phyloP scores from a whole-genome alignment of 1,139 yeast species.

The Suhomyces taliae region DNA sequence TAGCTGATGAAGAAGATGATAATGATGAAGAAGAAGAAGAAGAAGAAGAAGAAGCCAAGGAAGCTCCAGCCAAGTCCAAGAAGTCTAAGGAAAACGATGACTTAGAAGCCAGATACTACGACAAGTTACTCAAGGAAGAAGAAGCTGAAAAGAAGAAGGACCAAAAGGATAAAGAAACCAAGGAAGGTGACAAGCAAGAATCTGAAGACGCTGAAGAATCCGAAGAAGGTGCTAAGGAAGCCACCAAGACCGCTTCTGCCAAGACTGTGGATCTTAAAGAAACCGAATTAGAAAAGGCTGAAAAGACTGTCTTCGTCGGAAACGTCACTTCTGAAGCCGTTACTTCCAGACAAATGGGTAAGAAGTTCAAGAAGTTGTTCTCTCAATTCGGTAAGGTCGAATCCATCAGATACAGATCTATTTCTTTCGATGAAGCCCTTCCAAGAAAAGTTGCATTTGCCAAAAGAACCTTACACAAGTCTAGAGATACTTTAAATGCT shows the following conservation, averaged over 20 bases:
- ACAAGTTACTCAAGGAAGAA: conserved; percentile 34
- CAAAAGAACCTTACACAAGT: conserved; percentile 72
- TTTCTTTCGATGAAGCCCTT: conserved; percentile 82
- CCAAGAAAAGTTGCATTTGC: conserved; percentile 94
- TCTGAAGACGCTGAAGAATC: conserved; percentile 22
- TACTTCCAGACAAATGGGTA: conserved; percentile 60
- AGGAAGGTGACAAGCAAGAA: conserved; percentile 22
- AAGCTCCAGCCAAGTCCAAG: conserved; percentile 24
- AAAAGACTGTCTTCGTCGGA: conserved; percentile 86
- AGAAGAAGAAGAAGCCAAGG: conserved; percentile 21
- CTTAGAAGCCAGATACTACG: conserved; percentile 48
- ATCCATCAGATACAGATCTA: conserved; percentile 86
- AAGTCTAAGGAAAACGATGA: conserved; percentile 39
- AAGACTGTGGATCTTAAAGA: conserved; percentile 55
- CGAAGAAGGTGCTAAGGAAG: conserved; percentile 11
- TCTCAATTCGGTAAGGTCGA: conserved; percentile 58
- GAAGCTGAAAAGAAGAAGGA: conserved; percentile 17
- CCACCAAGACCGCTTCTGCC: conserved; percentile 26
- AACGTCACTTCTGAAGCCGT: conserved; percentile 71
- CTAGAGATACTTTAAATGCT: conserved; percentile 82
- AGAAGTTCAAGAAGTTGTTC: conserved; percentile 64
- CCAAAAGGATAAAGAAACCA: not conserved
- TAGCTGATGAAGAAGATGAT: conserved; percentile 12
- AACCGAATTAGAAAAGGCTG: conserved; percentile 78
- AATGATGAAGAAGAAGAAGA: conserved; percentile 13